Evolutionary conservation across 192 early-diverging fungal species (phyloP).

Genomic region (Podila epigama): DNA sequence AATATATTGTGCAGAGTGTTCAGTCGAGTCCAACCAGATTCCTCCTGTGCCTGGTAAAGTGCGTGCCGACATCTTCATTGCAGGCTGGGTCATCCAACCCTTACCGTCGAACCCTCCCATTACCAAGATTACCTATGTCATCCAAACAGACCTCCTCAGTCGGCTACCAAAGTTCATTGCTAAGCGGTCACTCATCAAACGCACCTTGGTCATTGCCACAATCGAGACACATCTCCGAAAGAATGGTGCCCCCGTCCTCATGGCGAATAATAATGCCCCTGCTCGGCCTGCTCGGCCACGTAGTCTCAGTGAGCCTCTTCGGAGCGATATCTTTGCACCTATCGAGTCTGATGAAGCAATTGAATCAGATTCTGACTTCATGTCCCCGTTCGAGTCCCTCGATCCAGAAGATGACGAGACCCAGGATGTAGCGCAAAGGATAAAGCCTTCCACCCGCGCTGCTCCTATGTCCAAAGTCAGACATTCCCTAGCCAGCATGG

Average conservation of each 20-base stretch:
- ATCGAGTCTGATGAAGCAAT: slow-evolving; percentile 16
- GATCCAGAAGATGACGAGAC: slow-evolving; percentile 10
- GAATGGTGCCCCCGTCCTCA: slow-evolving; percentile 51
- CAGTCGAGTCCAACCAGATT: slow-evolving; percentile 55
- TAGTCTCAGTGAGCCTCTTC: slow-evolving; percentile 42
- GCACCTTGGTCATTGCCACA: slow-evolving; percentile 57
- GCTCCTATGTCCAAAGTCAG: not conserved
- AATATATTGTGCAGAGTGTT: slow-evolving; percentile 59
- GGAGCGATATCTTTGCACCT: slow-evolving; percentile 19
- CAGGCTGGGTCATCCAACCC: slow-evolving; percentile 67
- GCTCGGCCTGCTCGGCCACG: slow-evolving; percentile 33
- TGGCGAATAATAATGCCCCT: too few relatives aligned
- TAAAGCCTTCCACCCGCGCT: not conserved
- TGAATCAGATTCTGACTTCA: slow-evolving; percentile 26
- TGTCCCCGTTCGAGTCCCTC: slow-evolving; percentile 21
- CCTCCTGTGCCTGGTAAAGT: slow-evolving; percentile 54
- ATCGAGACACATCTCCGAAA: slow-evolving; percentile 63
- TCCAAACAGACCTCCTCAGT: slow-evolving; percentile 60
- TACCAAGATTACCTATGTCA: slow-evolving; percentile 63
- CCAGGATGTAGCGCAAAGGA: slow-evolving; percentile 10
- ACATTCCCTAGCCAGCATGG: slow-evolving; percentile 18
- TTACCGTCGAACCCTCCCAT: slow-evolving; percentile 51
- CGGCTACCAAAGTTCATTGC: slow-evolving; percentile 66
- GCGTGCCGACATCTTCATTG: slow-evolving; percentile 52
- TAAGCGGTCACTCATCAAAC: slow-evolving; percentile 55